A percentile compares a stretch with the other conserved stretches of the same genome.
phyloP scores from a whole-genome alignment of 2,329 filamentous ascomycete species.

The Xylaria hypoxylon region DNA sequence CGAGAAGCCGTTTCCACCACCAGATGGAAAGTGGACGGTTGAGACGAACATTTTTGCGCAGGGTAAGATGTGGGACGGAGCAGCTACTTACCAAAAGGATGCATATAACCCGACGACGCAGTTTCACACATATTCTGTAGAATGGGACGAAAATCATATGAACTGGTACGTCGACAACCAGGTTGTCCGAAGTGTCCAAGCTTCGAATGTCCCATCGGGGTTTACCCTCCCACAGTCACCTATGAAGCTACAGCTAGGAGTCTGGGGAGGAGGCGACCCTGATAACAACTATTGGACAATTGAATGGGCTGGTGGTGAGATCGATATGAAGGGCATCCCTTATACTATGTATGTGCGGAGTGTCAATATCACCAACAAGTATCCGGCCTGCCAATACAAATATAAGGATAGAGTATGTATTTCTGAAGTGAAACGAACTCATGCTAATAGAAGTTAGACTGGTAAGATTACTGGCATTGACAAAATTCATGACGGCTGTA shows the following conservation, averaged over 20 bases:
- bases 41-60: conserved; percentile 47
- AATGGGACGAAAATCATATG: conserved; percentile 49
- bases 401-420: conserved; percentile 48
- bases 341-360: conserved; percentile 51
- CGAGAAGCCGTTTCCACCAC: conserved; percentile 47
- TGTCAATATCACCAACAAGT: conserved; percentile 51
- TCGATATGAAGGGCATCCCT: conserved; percentile 45
- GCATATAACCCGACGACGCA: conserved; percentile 45
- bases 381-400: conserved; percentile 49
- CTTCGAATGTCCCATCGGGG: conserved; percentile 43
- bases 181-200: conserved; percentile 45
- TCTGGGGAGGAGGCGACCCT: conserved; percentile 50
- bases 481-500: conserved; percentile 44
- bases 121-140: conserved; percentile 51
- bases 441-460: conserved; percentile 43
- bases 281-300: conserved; percentile 48
- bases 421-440: neutral
- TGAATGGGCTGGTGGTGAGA: conserved; percentile 50
- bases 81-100: conserved; percentile 47
- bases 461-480: conserved; percentile 45
- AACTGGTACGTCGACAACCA: conserved; percentile 49
- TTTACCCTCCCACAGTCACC: conserved; percentile 49
- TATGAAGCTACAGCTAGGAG: conserved; percentile 50
- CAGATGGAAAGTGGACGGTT: conserved; percentile 46
- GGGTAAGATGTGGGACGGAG: conserved; percentile 51